Evolutionary conservation across 306 rosid genomes (phyloP), one percentile per base, ranked within the genome.

Genomic region (Lupinus albus): DNA sequence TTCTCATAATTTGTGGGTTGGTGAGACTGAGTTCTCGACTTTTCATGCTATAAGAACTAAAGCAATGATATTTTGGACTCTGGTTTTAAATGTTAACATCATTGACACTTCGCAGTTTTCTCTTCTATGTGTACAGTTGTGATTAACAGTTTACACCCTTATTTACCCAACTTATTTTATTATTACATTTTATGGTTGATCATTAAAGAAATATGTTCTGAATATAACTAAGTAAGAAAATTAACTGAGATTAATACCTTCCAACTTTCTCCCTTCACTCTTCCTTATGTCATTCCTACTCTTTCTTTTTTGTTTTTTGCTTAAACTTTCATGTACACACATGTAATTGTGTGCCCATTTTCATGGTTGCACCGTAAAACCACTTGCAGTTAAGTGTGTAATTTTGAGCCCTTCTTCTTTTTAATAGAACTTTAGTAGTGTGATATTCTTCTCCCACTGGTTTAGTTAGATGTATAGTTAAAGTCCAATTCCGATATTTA

Each of bases 1-100:
- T 61, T 68, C 15, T 68, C 35, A 55, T 47, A 28, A 30, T 51
- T 41, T 46, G 16, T 65, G 35, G 51, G 46, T 13, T 71, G 58
- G 16, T 8, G 2, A 25, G 30, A 25, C 30, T 2, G 4, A 45
- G 17, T 70, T 70, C 28, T 7, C 56, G 42, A 49, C 21, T 50
- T 59, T 11, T 41, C 10, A 0, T 64, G 50, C 46, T 46, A 21
- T 56, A 14, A 20, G 30, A 46, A 9, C 67, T 10, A 39, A 42
- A 14, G 14, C 61, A 12, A 18, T 53, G 11, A n/a, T 57, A 74
- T 57, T 57, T 41, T 33, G 48, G 50, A 7, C 20, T 11, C 20
- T 58, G 47, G 8, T 38, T 46, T 11, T 45, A 20, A 62, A 20
- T 71, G 13, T 49, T 49, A 13, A 20, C 59, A 35, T 48, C n/a